phyloP scores from a whole-genome alignment of 1,284 basidiomycete species.

The Fomitopsis palustris region DNA sequence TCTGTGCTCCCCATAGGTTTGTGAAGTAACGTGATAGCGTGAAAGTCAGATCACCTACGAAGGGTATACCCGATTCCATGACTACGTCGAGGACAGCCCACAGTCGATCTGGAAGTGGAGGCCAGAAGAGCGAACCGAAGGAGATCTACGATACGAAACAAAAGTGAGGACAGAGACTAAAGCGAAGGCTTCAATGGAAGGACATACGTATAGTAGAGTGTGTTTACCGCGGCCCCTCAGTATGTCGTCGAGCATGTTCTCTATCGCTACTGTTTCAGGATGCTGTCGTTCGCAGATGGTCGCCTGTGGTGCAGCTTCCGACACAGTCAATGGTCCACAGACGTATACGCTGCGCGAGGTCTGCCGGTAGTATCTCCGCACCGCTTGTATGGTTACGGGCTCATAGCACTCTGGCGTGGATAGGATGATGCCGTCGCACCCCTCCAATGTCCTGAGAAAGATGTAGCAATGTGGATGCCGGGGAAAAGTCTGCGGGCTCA shows the following conservation, averaged over 20 bases:
- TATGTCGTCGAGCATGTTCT: slow-evolving; percentile 10
- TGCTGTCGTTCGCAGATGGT: not conserved
- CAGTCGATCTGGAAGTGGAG: slow-evolving; percentile 8
- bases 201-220: slow-evolving; percentile 16
- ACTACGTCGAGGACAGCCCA: slow-evolving; percentile 12
- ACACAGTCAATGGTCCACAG: slow-evolving; percentile 10
- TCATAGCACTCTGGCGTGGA: slow-evolving; percentile 15
- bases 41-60: slow-evolving; percentile 7
- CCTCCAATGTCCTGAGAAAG: slow-evolving; percentile 2
- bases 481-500: not conserved
- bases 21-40: no score
- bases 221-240: slow-evolving; percentile 8
- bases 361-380: slow-evolving; percentile 10
- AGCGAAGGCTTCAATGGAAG: not conserved
- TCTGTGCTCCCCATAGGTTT: slow-evolving; percentile 6
- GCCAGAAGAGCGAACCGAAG: slow-evolving; percentile 17
- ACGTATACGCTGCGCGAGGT: slow-evolving; percentile 8
- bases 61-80: slow-evolving; percentile 13
- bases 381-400: slow-evolving; percentile 11
- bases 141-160: slow-evolving; percentile 8
- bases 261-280: slow-evolving; percentile 1
- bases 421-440: slow-evolving; percentile 12
- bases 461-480: not conserved
- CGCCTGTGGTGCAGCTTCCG: not conserved
- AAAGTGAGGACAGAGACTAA: not conserved